phyloP scores from a whole-genome alignment of 78 protist species.

The Emiliania huxleyi region DNA sequence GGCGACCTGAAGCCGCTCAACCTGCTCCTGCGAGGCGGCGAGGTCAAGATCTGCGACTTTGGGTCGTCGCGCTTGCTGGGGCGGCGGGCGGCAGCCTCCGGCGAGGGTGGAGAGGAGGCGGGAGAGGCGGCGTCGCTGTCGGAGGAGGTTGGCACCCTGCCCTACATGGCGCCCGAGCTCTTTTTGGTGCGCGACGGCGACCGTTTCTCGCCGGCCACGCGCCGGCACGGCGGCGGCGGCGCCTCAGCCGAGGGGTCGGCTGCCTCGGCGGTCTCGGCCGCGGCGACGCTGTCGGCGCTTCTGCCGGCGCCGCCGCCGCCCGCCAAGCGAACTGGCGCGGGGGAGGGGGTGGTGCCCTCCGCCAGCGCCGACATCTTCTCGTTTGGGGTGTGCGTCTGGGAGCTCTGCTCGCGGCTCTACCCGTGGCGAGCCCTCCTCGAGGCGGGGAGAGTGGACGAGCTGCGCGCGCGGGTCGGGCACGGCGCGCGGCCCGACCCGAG shows the following conservation, averaged over 20 bases:
- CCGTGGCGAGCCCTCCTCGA: not conserved
- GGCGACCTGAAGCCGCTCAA: slow-evolving; percentile 21
- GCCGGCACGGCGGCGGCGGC: not conserved
- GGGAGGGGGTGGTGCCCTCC: not conserved
- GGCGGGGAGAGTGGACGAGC: not conserved
- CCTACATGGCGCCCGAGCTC: slow-evolving; percentile 12
- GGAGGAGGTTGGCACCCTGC: not conserved
- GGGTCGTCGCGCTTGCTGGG: not conserved
- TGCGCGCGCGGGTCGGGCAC: not conserved
- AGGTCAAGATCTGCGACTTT: slow-evolving; percentile 3
- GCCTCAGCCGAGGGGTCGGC: not conserved
- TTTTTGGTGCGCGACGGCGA: too few species aligned
- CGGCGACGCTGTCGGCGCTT: not conserved
- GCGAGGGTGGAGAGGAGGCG: too few species aligned
- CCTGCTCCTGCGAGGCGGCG: not conserved
- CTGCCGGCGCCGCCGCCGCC: not conserved
- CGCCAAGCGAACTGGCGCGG: not conserved
- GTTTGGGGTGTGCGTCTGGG: slow-evolving; percentile 10
- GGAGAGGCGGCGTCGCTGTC: not conserved
- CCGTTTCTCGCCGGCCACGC: not conserved
- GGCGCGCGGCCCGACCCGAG: not conserved
- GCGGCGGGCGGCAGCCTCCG: too few species aligned
- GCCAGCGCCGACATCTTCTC: not conserved
- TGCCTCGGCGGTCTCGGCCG: not conserved
- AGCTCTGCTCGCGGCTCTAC: not conserved